Evolutionary conservation across 1,284 basidiomycete genomes (phyloP).

Genomic region (Pisolithus thermaeus): DNA sequence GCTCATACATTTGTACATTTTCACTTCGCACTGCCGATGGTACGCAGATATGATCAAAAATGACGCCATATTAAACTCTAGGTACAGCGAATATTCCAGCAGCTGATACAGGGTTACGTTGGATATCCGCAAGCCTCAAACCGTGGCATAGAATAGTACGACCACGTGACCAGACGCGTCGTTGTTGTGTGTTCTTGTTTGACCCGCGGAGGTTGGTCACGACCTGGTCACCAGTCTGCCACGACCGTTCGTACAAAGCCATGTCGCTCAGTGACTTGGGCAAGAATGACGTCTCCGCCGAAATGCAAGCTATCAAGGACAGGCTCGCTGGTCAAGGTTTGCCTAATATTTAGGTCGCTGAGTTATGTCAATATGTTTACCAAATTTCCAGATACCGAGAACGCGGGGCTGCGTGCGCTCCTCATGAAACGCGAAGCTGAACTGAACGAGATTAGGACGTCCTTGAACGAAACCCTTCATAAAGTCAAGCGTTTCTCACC

Average conservation of each 20-base stretch:
- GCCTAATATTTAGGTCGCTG: conserved; percentile 3
- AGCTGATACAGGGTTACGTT: too few species aligned
- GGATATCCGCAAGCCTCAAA: too few species aligned
- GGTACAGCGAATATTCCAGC: too few species aligned
- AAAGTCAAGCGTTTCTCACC: conserved; percentile 41
- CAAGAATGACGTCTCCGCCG: conserved; percentile 54
- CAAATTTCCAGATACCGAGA: conserved; percentile 42
- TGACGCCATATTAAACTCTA: too few species aligned
- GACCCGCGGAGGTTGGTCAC: neutral
- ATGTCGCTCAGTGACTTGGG: conserved; percentile 60
- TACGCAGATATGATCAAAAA: too few species aligned
- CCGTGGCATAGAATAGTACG: neutral
- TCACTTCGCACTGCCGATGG: too few species aligned
- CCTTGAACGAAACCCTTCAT: conserved; percentile 51
- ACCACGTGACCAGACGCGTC: conserved; percentile 7
- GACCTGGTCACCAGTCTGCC: conserved; percentile 6
- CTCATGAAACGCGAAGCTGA: conserved; percentile 50
- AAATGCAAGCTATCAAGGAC: conserved; percentile 52
- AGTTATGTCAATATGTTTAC: conserved; percentile 8
- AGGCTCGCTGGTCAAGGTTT: conserved; percentile 58
- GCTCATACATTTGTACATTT: too few species aligned
- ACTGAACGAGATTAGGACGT: conserved; percentile 45
- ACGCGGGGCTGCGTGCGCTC: conserved; percentile 51
- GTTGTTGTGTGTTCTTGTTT: conserved; percentile 1
- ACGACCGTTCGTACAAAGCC: conserved; percentile 11